phyloP scores from a whole-genome alignment of 192 early-diverging fungal species.

The Glomus cerebriforme region DNA sequence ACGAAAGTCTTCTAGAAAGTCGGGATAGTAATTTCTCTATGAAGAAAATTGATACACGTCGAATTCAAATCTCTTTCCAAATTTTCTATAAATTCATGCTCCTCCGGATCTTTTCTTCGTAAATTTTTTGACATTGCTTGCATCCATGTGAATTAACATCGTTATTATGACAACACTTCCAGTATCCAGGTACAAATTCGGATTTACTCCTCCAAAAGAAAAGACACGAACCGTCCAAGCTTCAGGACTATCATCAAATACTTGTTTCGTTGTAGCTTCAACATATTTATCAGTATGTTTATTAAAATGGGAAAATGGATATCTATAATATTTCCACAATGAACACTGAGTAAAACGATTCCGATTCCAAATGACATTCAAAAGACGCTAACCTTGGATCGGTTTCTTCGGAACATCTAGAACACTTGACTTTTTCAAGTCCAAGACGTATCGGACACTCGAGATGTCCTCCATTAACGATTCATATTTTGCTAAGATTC shows the following conservation, averaged over 20 bases:
- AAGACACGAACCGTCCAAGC: slow-evolving; percentile 7
- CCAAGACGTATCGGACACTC: neutral
- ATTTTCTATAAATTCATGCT: no score
- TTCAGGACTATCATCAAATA: neutral
- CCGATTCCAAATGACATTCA: neutral
- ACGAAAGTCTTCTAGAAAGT: no score
- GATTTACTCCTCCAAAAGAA: neutral
- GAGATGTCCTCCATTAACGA: slow-evolving; percentile 1
- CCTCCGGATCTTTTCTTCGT: no score
- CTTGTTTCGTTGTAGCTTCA: neutral
- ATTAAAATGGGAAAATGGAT: neutral
- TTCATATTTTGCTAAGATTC: slow-evolving; percentile 4
- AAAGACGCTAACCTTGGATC: slow-evolving; percentile 4
- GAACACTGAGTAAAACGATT: neutral
- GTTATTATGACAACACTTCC: neutral
- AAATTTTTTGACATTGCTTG: no score
- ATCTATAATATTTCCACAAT: neutral
- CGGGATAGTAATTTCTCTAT: no score
- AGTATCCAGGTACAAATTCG: neutral
- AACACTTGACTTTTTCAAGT: slow-evolving; percentile 5
- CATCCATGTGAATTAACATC: neutral
- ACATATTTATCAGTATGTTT: neutral
- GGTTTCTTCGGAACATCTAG: slow-evolving; percentile 17
- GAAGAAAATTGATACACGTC: no score
- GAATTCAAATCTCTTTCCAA: no score